Conservation (phyloP, 176 grass and related monocot species). For the Oryza longistaminata region DNA sequence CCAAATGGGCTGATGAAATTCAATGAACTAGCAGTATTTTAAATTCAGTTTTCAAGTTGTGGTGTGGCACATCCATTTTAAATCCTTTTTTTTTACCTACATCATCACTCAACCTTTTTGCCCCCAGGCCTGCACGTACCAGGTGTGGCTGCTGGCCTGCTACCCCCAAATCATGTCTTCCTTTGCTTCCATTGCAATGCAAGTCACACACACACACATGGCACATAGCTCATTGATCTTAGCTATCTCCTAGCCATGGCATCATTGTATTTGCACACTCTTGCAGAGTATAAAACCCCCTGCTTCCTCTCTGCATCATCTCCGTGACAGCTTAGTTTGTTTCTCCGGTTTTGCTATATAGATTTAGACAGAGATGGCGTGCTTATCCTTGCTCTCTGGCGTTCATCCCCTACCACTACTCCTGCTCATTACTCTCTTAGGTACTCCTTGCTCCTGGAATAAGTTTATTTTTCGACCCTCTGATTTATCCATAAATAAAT, state of each 20-base stretch:
- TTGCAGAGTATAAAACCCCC: not conserved
- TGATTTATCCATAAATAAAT: too few species aligned
- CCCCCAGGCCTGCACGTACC: not conserved
- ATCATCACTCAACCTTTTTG: not conserved
- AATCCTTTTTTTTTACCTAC: not conserved
- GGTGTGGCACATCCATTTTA: too few species aligned
- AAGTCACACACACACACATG: slow-evolving; percentile 19
- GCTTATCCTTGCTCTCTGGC: not conserved
- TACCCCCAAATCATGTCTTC: slow-evolving; percentile 12
- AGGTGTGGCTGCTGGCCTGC: slow-evolving; percentile 4
- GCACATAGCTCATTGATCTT: not conserved
- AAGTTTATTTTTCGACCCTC: too few species aligned
- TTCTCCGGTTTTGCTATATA: too few species aligned
- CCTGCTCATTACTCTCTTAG: not conserved
- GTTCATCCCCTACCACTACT: not conserved
- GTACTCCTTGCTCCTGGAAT: accelerated
- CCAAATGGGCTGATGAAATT: too few species aligned
- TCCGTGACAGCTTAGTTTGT: not conserved
- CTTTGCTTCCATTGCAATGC: slow-evolving; percentile 56
- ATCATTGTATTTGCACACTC: not conserved
- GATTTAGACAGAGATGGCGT: slow-evolving; percentile 21
- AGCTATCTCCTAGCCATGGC: not conserved
- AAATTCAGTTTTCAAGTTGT: not conserved
- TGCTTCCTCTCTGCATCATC: not conserved
- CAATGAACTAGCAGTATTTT: too few species aligned